phyloP scores from a whole-genome alignment of 2,329 filamentous ascomycete species.

The Cercospora canescens region DNA sequence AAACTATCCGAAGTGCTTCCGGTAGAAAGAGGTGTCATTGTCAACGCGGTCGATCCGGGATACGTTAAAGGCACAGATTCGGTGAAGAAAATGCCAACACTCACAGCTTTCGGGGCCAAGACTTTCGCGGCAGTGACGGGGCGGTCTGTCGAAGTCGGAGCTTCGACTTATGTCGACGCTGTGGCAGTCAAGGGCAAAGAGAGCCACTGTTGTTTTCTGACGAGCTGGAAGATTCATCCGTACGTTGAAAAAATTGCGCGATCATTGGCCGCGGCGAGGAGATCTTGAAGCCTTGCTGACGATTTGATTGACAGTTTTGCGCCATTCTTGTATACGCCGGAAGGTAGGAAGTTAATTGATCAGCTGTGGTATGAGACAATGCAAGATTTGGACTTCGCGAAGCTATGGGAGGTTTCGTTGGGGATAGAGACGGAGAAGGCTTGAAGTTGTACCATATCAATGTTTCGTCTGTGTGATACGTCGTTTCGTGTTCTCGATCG shows the following conservation, averaged over 20 bases:
- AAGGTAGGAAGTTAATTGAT: not conserved
- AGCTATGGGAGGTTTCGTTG: not conserved
- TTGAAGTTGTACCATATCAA: not conserved
- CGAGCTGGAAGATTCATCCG: slow-evolving; percentile 10
- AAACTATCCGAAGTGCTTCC: slow-evolving; percentile 10
- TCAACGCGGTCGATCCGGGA: slow-evolving; percentile 18
- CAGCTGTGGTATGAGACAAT: slow-evolving; percentile 3
- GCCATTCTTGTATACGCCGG: not conserved
- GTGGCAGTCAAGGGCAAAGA: slow-evolving; percentile 14
- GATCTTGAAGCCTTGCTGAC: not conserved
- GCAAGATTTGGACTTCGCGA: not conserved
- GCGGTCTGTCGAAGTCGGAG: slow-evolving; percentile 5
- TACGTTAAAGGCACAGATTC: slow-evolving; percentile 12
- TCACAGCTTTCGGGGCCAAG: not conserved
- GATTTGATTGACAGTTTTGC: not conserved
- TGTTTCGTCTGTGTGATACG: too few species aligned
- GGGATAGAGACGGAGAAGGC: not conserved
- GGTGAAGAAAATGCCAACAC: slow-evolving; percentile 5
- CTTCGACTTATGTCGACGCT: slow-evolving; percentile 17
- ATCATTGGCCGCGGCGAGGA: too few species aligned
- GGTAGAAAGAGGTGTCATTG: slow-evolving; percentile 5
- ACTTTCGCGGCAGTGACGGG: slow-evolving; percentile 7
- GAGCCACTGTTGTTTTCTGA: slow-evolving; percentile 16
- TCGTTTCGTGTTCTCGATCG: too few species aligned
- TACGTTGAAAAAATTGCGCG: slow-evolving; percentile 10